These are phyloP conservation scores for Ogataea paraovalis DNA, from an alignment of 805 yeast genomes.

Conservation along the genomic window DNA sequence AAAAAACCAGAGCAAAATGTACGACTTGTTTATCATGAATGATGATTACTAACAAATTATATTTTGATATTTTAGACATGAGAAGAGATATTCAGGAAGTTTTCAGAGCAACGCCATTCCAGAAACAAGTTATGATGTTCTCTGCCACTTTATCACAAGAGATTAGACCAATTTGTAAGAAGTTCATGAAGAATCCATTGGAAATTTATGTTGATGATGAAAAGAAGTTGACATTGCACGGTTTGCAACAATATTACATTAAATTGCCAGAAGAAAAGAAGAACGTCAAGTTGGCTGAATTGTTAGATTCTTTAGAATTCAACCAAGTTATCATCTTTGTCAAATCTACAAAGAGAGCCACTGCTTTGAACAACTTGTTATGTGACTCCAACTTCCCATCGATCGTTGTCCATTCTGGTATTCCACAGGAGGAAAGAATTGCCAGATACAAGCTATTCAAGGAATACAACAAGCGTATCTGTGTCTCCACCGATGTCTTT, in stretches of 20 bases:
- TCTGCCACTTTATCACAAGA: constrained; percentile 94
- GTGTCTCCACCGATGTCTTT: constrained; percentile 96
- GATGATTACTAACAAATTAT: constrained; percentile 3
- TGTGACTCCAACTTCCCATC: constrained; percentile 95
- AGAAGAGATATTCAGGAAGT: constrained; percentile 98
- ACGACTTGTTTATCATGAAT: no score
- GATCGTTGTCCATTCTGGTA: constrained; percentile 91
- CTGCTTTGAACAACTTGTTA: constrained; percentile 82
- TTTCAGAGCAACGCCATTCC: constrained; percentile 95
- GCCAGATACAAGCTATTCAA: constrained; percentile 93
- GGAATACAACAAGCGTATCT: constrained; percentile 97
- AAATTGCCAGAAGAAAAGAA: constrained; percentile 88
- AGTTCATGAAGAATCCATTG: constrained; percentile 96
- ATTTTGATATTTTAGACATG: constrained; percentile 62
- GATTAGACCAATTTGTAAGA: constrained; percentile 94
- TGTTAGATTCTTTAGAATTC: constrained; percentile 91
- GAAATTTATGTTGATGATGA: constrained; percentile 98
- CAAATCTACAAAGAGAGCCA: constrained; percentile 85
- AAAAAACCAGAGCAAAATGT: background rate
- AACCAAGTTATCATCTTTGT: constrained; percentile 98
- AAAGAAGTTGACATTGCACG: constrained; percentile 94
- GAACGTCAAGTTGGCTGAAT: constrained; percentile 87
- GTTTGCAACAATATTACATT: constrained; percentile 93
- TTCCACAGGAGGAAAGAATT: constrained; percentile 97
- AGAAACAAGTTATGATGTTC: constrained; percentile 99